Percentiles rank a stretch among this genome's conserved stretches.
These are phyloP conservation scores for Cystobasidium onofrii DNA, from an alignment of 768 basidiomycete genomes.

Conservation along the genomic window DNA sequence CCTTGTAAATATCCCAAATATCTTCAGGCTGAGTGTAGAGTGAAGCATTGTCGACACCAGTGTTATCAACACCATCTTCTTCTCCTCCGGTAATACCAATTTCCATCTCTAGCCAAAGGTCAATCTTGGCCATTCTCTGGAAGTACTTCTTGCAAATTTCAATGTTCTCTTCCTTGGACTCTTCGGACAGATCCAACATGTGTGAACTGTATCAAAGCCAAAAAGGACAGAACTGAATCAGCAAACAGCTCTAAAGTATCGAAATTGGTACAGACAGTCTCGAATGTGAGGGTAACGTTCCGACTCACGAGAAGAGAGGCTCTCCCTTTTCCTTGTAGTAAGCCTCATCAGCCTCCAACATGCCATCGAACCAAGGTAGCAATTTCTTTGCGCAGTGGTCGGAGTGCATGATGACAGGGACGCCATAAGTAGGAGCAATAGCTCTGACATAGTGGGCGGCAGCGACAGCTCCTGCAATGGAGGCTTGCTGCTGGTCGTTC, in stretches of 20 bases:
- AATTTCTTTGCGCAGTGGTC: slow-evolving; percentile 99
- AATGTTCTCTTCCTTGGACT: slow-evolving; percentile 77
- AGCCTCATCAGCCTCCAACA: slow-evolving; percentile 90
- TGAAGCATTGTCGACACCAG: slow-evolving; percentile 79
- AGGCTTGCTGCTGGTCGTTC: slow-evolving; percentile 92
- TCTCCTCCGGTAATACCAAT: slow-evolving; percentile 99
- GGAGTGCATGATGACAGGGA: slow-evolving; percentile 93
- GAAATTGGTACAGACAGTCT: too few relatives aligned
- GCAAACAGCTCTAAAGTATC: too few relatives aligned
- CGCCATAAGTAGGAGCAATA: slow-evolving; percentile 80
- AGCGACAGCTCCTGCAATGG: slow-evolving; percentile 80
- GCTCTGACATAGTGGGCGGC: slow-evolving; percentile 81
- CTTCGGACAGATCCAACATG: slow-evolving; percentile 96
- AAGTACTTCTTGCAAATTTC: slow-evolving; percentile 88
- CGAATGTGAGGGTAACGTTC: too few relatives aligned
- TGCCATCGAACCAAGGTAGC: slow-evolving; percentile 94
- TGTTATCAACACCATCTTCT: slow-evolving; percentile 99
- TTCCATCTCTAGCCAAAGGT: slow-evolving; percentile 99
- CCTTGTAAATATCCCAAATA: slow-evolving; percentile 79
- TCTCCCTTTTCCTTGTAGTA: slow-evolving; percentile 84
- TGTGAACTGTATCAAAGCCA: slow-evolving; percentile 53
- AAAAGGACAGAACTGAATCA: background rate
- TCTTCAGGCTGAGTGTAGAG: slow-evolving; percentile 98
- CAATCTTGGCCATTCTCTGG: slow-evolving; percentile 81
- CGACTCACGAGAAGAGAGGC: slow-evolving; percentile 61